A percentile compares a stretch with the other conserved stretches of the same genome.
Conservation (phyloP, 176 grass and related monocot genomes). For the Phoenix dactylifera region DNA sequence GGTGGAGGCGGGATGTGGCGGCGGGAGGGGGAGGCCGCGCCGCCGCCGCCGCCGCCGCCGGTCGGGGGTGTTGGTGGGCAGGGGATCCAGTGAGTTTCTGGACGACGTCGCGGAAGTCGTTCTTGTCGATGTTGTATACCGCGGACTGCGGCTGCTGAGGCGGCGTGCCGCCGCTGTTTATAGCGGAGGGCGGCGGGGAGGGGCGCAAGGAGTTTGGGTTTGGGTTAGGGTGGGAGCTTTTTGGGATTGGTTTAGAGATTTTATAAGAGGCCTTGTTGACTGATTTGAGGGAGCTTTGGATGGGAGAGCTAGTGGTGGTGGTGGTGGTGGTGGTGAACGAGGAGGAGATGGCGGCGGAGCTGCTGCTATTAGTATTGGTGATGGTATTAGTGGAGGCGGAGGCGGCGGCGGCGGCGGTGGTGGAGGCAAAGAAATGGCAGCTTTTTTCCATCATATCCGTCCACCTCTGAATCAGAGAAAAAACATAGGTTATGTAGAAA, state of each 20-base stretch:
- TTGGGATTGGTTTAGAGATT: constrained; percentile 58
- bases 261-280: constrained; percentile 87
- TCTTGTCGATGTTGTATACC: constrained; percentile 95
- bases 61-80: constrained; percentile 36
- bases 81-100: constrained; percentile 86
- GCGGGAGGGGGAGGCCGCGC: constrained; percentile 8
- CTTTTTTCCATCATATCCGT: too few relatives aligned
- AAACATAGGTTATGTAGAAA: too few relatives aligned
- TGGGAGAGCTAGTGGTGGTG: neutral
- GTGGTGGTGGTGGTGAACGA: neutral
- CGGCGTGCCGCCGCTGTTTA: constrained; percentile 26
- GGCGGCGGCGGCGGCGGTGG: neutral
- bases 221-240: neutral
- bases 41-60: constrained; percentile 4
- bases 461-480: too few relatives aligned
- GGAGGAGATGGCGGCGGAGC: neutral
- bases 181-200: neutral
- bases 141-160: constrained; percentile 41
- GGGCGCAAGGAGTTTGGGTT: constrained; percentile 3
- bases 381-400: constrained; percentile 5
- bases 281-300: constrained; percentile 43
- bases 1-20: constrained; percentile 19
- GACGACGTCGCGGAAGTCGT: constrained; percentile 85
- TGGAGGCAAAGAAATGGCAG: neutral
- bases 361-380: neutral